Conservation (phyloP, 2,329 filamentous ascomycete genomes). For the Dothideomycetes sp. region DNA sequence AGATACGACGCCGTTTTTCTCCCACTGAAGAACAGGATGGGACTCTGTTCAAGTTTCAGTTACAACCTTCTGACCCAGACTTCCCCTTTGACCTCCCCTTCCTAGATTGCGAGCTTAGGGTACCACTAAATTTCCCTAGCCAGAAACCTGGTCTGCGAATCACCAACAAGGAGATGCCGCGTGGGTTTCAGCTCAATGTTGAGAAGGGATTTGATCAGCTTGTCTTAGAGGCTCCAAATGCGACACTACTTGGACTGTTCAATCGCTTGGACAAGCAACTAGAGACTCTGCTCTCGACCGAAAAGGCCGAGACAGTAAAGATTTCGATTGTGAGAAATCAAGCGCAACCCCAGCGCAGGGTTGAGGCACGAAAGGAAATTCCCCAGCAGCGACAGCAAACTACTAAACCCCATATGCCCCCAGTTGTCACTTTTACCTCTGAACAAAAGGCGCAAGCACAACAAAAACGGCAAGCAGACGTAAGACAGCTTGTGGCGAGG, state of each 20-base stretch:
- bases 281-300: slow-evolving; percentile 58
- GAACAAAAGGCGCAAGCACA: slow-evolving; percentile 56
- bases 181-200: slow-evolving; percentile 66
- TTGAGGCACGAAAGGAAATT: background rate
- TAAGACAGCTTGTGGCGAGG: slow-evolving; percentile 64
- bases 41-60: slow-evolving; percentile 53
- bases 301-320: slow-evolving; percentile 65
- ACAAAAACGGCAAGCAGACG: slow-evolving; percentile 54
- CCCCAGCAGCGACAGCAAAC: background rate
- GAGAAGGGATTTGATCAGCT: slow-evolving; percentile 64
- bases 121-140: slow-evolving; percentile 57
- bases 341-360: background rate
- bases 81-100: slow-evolving; percentile 69
- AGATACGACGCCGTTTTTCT: slow-evolving; percentile 59
- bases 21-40: slow-evolving; percentile 43
- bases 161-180: slow-evolving; percentile 59
- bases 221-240: slow-evolving; percentile 43
- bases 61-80: slow-evolving; percentile 70
- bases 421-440: slow-evolving; percentile 37
- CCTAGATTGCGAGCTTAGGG: slow-evolving; percentile 57
- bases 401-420: background rate
- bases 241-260: slow-evolving; percentile 56
- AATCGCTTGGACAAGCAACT: slow-evolving; percentile 65
- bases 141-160: slow-evolving; percentile 52
- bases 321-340: slow-evolving; percentile 54